phyloP scores from a whole-genome alignment of 495 filamentous ascomycete genomes.

The Immersiella caudata region DNA sequence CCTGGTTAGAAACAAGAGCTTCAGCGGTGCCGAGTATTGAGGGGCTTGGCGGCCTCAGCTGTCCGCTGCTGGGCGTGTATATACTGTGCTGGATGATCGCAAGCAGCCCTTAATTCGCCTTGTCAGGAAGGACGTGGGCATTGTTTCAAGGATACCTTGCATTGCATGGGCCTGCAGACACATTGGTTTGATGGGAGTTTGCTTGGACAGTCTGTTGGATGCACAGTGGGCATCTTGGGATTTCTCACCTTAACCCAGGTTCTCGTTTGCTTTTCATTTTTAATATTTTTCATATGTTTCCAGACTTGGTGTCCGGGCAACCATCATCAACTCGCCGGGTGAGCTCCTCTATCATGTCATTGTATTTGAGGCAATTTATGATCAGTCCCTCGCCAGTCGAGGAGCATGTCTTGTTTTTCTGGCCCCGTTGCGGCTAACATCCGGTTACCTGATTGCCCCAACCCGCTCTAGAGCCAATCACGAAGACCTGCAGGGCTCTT shows the following conservation, averaged over 20 bases:
- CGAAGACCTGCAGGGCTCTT: too few species aligned
- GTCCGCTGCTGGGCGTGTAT: neutral
- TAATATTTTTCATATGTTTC: neutral
- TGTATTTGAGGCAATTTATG: neutral
- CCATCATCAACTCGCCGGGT: neutral
- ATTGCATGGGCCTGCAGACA: conserved; percentile 10
- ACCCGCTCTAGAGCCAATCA: too few species aligned
- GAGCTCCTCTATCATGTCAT: neutral
- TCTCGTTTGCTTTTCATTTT: neutral
- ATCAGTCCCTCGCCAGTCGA: neutral
- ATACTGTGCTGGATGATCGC: neutral
- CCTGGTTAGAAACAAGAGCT: conserved; percentile 49
- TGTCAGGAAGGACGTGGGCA: neutral
- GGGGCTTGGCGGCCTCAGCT: neutral
- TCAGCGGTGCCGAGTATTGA: conserved; percentile 50
- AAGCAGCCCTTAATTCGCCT: neutral
- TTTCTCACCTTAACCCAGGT: neutral
- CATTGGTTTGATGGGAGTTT: conserved; percentile 14
- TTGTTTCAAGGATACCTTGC: conserved; percentile 9
- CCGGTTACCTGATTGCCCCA: too few species aligned
- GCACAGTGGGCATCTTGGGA: neutral
- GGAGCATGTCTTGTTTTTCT: too few species aligned
- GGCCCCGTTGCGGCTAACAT: too few species aligned
- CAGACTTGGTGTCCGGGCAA: neutral
- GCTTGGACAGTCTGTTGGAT: conserved; percentile 5